Base-by-base conservation (phyloP, 306 rosid genomes). In the Bauhinia variegata region DNA sequence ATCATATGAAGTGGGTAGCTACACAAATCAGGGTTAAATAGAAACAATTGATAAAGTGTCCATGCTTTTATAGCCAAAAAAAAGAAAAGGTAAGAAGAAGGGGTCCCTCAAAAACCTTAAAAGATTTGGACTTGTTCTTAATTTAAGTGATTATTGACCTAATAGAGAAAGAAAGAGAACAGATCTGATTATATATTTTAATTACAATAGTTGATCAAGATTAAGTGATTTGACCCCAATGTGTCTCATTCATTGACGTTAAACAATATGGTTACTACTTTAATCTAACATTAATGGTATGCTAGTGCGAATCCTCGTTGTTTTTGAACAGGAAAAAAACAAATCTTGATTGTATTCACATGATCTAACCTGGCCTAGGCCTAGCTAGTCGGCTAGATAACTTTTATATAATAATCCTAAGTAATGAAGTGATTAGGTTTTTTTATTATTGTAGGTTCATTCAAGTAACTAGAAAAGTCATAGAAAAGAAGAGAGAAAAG, bases 181-280 rank as follows among this genome's bases (percentile, higher is more conserved):
- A 23, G 0, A 39, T 66, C 50, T 23, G n/a, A 76, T 62, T 60
- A n/a, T n/a, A n/a, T n/a, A 75, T 37, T 63, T 70, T 70, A 67
- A 65, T 66, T 71, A 33, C n/a, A 71, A 64, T 70, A 54, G 43
- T 43, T 72, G 71, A 58, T 79, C 68, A 63, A 70, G 81, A 81
- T 79, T 69, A 72, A 74, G 76, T 71, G 87, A 83, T 69, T 81
- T 82, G 86, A 79, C 89, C 72, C 82, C 84, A 85, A 75, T 66
- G 70, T 63, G 66, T 68, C 83, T 67, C 71, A 67, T 83, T 83
- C 77, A 54, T 71, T 47, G 74, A 56, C 69, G 63, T 67, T 63
- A 79, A 69, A 54, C 63, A 74, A 76, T 5, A 65, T 43, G 12
- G 19, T 15, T 43, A 56, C 73, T 77, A 47, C 59, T 81, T 73